phyloP scores from a whole-genome alignment of 805 yeast genomes.

The Naumovozyma castellii region DNA sequence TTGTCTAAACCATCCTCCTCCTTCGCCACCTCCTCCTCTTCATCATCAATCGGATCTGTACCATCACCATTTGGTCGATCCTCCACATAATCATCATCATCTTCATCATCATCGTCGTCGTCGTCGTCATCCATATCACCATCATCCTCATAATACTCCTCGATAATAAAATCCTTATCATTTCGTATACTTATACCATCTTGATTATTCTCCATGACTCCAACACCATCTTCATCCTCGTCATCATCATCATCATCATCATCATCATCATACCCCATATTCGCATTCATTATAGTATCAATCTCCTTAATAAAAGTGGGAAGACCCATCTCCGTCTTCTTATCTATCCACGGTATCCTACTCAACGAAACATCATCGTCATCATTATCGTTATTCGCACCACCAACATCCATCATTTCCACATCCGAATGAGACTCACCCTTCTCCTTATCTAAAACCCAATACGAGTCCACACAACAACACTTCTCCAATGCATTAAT shows the following conservation, averaged over 20 bases:
- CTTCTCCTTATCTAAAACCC: slow-evolving; percentile 3
- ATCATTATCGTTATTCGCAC: background rate
- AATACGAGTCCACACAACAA: slow-evolving; percentile 15
- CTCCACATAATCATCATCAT: slow-evolving; percentile 8
- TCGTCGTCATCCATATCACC: slow-evolving; percentile 7
- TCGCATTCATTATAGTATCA: slow-evolving; percentile 25
- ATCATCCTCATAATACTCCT: slow-evolving; percentile 14
- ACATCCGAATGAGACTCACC: background rate
- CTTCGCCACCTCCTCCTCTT: slow-evolving; percentile 6
- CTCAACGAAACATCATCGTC: slow-evolving; percentile 23
- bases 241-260: slow-evolving; percentile 23
- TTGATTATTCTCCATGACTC: slow-evolving; percentile 11
- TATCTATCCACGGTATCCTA: slow-evolving; percentile 24
- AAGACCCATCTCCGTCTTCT: slow-evolving; percentile 8
- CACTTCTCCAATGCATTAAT: slow-evolving; percentile 34
- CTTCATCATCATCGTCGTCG: slow-evolving; percentile 9
- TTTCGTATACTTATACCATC: slow-evolving; percentile 2
- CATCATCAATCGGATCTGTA: slow-evolving; percentile 13
- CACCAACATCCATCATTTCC: background rate
- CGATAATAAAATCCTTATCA: slow-evolving; percentile 11
- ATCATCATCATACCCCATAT: slow-evolving; percentile 27
- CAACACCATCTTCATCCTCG: slow-evolving; percentile 5
- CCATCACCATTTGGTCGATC: slow-evolving; percentile 7
- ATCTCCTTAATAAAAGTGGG: slow-evolving; percentile 22
- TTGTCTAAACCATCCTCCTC: slow-evolving; percentile 5